These are phyloP conservation scores for Bipolaris sorokiniana DNA, from an alignment of 2,329 filamentous ascomycete genomes.

Conservation along the genomic window DNA sequence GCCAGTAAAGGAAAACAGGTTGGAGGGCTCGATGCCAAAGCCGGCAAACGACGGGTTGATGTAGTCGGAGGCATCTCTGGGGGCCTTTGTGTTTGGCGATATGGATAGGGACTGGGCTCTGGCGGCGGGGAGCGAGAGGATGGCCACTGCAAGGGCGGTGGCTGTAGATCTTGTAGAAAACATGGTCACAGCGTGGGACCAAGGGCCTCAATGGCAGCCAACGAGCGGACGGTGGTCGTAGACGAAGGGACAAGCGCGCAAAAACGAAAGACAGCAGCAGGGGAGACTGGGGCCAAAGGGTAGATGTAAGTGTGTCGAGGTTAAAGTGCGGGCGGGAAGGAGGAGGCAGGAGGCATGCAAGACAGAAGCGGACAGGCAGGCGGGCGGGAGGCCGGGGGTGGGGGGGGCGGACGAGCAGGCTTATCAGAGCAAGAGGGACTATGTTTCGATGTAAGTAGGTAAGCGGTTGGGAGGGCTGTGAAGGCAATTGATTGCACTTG, in stretches of 20 bases:
- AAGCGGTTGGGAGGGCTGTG: no score
- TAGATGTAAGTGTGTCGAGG: no score
- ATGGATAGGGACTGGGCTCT: conserved; percentile 44
- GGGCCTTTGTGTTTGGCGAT: conserved; percentile 36
- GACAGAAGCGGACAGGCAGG: not conserved
- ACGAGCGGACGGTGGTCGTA: not conserved
- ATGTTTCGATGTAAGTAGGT: no score
- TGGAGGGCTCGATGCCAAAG: conserved; percentile 61
- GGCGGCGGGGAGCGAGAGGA: conserved; percentile 22
- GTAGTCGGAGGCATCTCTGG: conserved; percentile 40
- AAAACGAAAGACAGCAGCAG: conserved; percentile 1
- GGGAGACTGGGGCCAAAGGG: not conserved
- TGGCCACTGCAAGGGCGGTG: conserved; percentile 21
- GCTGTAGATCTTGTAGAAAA: conserved; percentile 26
- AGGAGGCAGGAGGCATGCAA: not conserved
- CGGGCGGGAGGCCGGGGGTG: not conserved
- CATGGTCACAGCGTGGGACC: conserved; percentile 21
- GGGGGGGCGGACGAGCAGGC: not conserved
- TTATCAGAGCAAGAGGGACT: no score
- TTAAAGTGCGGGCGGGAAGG: no score
- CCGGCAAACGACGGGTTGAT: conserved; percentile 56
- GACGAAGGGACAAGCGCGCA: not conserved
- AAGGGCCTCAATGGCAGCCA: not conserved
- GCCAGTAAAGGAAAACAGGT: conserved; percentile 60
- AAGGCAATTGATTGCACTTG: not conserved